phyloP scores from a whole-genome alignment of 805 yeast genomes.

The Yamadazyma kitorensis region DNA sequence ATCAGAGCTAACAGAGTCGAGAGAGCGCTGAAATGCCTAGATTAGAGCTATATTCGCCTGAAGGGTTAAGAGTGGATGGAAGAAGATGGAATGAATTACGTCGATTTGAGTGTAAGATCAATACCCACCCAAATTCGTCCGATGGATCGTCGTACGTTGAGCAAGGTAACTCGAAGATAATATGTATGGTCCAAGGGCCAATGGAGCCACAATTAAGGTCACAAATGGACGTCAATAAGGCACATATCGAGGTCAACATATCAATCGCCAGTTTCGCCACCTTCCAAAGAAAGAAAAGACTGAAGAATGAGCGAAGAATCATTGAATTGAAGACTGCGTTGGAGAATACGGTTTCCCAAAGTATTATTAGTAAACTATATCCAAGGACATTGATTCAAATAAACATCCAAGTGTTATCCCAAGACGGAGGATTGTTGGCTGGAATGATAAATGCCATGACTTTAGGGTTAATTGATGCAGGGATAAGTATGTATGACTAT shows the following conservation, averaged over 20 bases:
- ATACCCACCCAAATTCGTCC: conserved; percentile 82
- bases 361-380: conserved; percentile 68
- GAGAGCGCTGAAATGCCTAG: conserved; percentile 66
- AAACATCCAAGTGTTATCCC: conserved; percentile 72
- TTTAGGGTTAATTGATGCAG: conserved; percentile 90
- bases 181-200: conserved; percentile 87
- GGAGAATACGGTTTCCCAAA: conserved; percentile 69
- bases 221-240: conserved; percentile 48
- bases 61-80: conserved; percentile 91
- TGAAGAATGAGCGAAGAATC: conserved; percentile 66
- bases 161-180: conserved; percentile 87
- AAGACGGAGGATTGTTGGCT: conserved; percentile 87
- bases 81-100: conserved; percentile 94
- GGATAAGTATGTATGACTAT: conserved; percentile 90
- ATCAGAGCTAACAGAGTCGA: background rate
- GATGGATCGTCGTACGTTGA: conserved; percentile 93
- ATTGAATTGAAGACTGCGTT: conserved; percentile 65
- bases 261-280: conserved; percentile 81
- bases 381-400: conserved; percentile 83
- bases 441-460: conserved; percentile 83
- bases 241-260: conserved; percentile 60
- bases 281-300: conserved; percentile 66
- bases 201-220: conserved; percentile 68
- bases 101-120: conserved; percentile 72
- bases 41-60: conserved; percentile 88